phyloP scores from a whole-genome alignment of 768 basidiomycete genomes.

The Russula griseocarnosa region DNA sequence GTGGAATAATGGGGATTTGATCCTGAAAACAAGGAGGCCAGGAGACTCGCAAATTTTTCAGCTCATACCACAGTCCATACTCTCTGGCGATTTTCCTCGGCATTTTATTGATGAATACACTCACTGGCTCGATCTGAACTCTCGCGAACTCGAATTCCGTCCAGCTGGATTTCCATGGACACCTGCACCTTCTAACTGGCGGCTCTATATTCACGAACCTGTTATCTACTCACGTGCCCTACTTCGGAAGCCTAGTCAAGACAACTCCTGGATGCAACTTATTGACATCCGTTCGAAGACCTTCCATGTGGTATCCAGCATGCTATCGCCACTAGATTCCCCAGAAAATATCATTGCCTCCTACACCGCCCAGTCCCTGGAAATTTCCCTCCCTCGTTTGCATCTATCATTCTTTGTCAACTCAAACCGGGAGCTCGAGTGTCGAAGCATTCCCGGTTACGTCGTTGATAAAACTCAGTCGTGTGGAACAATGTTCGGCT shows the following conservation, averaged over 20 bases:
- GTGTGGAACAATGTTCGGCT: constrained; percentile 44
- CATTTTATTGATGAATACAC: constrained; percentile 33
- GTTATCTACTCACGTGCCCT: neutral
- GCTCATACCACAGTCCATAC: constrained; percentile 35
- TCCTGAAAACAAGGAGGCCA: neutral
- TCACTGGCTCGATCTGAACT: constrained; percentile 37
- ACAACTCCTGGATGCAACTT: neutral
- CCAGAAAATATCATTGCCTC: neutral
- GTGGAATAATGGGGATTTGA: neutral
- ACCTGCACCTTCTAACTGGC: constrained; percentile 34
- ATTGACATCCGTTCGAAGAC: constrained; percentile 15
- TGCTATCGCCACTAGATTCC: neutral
- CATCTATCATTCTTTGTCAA: constrained; percentile 41
- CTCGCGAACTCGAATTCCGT: constrained; percentile 35
- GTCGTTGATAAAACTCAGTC: constrained; percentile 43
- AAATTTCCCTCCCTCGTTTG: constrained; percentile 40
- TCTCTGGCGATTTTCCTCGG: constrained; percentile 35
- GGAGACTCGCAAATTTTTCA: constrained; percentile 25
- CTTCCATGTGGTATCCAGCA: constrained; percentile 1
- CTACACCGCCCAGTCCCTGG: neutral
- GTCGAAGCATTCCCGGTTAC: constrained; percentile 41
- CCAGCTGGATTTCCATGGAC: constrained; percentile 35
- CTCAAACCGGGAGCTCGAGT: constrained; percentile 35
- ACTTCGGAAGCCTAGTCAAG: neutral
- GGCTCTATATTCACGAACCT: neutral